Base-by-base conservation (phyloP, 2,329 filamentous ascomycete species). In the Phialophora chinensis region DNA sequence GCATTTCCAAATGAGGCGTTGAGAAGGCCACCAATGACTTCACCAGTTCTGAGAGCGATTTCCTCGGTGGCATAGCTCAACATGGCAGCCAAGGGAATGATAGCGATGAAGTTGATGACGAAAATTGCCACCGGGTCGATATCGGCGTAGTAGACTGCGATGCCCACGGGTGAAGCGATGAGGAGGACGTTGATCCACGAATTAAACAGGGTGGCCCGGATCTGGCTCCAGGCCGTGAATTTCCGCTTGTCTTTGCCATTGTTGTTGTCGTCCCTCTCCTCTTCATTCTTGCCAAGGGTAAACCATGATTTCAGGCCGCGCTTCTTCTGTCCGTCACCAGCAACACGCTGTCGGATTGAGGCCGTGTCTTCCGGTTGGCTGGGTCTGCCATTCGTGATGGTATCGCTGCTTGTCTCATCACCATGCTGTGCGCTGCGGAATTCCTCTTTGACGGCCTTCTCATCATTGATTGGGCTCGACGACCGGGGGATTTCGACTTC, bases 1-100 rank as follows among this genome's bases (percentile, higher is more conserved):
- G 92, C 92, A 75, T 96, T 96, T 62, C 93, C 94, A 76, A 97
- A 97, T 2, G 90, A 91, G 6, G 93, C 93, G 74, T 97, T 97
- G 64, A 97, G 84, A 42, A 98, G 82, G 63, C 93, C 94, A 68
- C 94, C 94, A 2, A 97, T 81, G 0, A 91, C 93, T 77, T 97
- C 93, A 58, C 93, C 93, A 0, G 89, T 90, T 14, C 79, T 79
- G 54, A 93, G 79, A 2, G 93, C 91, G 70, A 97, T 90, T 77
- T 97, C 93, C 77, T 98, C 94, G 0, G 94, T 97, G 0, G 92
- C 91, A 74, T 91, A 96, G 73, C 91, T 90, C 27, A 98, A 83
- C 82, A 97, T 89, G 14, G 90, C 91, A 2, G 94, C 94, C 49
- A 97, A 84, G 0, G 93, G 93, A 66, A 97, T 89, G 72, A 97